Base-by-base conservation (phyloP, 106 monocot species). In the Dendrobium huoshanense region DNA sequence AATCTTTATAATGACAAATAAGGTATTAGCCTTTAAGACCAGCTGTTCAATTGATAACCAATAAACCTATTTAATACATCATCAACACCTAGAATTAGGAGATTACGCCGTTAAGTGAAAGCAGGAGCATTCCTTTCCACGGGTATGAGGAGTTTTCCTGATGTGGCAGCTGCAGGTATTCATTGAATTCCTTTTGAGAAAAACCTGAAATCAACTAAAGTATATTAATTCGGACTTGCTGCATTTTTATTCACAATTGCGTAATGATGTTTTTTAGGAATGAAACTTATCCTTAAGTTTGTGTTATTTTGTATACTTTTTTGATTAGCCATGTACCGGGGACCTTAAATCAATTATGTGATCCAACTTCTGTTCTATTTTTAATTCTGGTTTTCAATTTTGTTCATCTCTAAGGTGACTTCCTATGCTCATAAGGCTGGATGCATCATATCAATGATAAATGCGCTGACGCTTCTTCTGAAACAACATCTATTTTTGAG, bases 401-500 rank as follows among this genome's bases (percentile, higher is more conserved):
- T 70, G 7, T 64, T 64, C 16, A 22, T 20, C 7, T n/a, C 64
- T 4, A 64, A 64, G 64, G n/a, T 37, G 37, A 2, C 37, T 37
- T 37, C 37, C 37, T 37, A 37, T 37, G 37, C 37, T 64, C 22
- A n/a, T 22, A n/a, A 64, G 64, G 18, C 22, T 64, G 64, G 19
- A n/a, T 64, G 64, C 22, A 22, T 64, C 64, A 64, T 64, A 4
- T 64, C 64, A 20, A 64, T 64, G n/a, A 37, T 37, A 37, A 24
- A 64, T 64, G 64, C 0, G n/a, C n/a, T 7, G 18, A 64, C 5
- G n/a, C 64, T 77, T 16, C 20, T 81, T 72, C 31, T 83, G 37
- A 45, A 22, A 64, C 20, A 22, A 59, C 45, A 73, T 41, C 54
- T 85, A 25, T 58, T 4, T 77, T 44, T 48, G 58, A 81, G 27